Evolutionary conservation across 2,329 filamentous ascomycete species (phyloP), one percentile per base, ranked within the genome.

Genomic region (Curvularia verruculosa): DNA sequence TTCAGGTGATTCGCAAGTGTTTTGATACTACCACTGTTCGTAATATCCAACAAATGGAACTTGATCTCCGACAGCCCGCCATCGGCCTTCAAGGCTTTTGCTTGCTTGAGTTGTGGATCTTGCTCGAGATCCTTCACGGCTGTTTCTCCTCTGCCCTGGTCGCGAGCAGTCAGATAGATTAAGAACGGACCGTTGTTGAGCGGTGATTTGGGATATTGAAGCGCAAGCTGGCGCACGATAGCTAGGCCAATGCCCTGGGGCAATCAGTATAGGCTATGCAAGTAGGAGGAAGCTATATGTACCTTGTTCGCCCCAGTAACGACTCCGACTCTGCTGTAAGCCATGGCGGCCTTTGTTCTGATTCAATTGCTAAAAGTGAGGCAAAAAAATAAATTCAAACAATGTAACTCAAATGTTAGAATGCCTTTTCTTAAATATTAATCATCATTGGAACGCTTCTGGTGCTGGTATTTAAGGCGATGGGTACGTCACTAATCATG

Each of bases 261-360:
- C 23, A 40, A 19, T 56, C 52, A 57, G 66, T 56, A 59, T 52
- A 50, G 29, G 29, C 18, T 15, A 2, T 40, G 6, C 6, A n/a
- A 31, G 29, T 15, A 19, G 31, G 21, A 19, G 34, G 40, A 8
- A n/a, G 6, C 26, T 28, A 64, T 46, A 28, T 61, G 41, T 54
- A 71, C 82, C 66, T 83, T 84, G 70, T 85, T 85, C 15, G 81
- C 82, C 48, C 83, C 83, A 1, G 83, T 85, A 0, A 85, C 83
- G 56, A 81, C 79, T 48, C 80, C 83, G n/a, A 84, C 69, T 58
- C 79, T 67, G 52, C 51, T 67, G 52, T 73, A 73, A 24, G 72
- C 60, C 68, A 75, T 74, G 31, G n/a, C 51, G 31, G n/a, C 51
- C 39, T 18, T 13, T 52, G 3, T 15, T 51, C 0, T 48, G 24